phyloP scores from a whole-genome alignment of 139 green algal genomes.

The Desmodesmus armatus region DNA sequence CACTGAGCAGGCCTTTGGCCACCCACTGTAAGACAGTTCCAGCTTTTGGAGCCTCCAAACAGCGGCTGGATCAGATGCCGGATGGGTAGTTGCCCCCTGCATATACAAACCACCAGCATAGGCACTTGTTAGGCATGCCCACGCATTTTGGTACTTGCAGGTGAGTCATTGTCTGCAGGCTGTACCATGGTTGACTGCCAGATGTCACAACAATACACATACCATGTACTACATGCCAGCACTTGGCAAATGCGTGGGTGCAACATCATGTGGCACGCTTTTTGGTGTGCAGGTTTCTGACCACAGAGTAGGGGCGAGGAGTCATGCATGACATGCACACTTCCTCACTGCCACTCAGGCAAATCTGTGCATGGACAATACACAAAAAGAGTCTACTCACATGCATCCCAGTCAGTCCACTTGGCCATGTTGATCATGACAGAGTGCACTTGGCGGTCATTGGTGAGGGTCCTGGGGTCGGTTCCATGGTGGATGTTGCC shows the following conservation, averaged over 20 bases:
- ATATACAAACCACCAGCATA: neutral
- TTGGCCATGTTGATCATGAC: neutral
- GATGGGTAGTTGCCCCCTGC: neutral
- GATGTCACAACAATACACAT: neutral
- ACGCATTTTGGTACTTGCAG: too few relatives aligned
- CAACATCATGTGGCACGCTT: neutral
- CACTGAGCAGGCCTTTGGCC: neutral
- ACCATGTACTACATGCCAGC: neutral
- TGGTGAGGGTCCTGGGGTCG: neutral
- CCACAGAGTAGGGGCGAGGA: neutral
- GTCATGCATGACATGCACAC: neutral
- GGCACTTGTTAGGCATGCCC: neutral
- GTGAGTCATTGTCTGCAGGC: neutral
- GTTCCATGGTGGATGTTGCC: too few relatives aligned
- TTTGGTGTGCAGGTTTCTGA: neutral
- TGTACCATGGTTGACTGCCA: neutral
- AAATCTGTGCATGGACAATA: neutral
- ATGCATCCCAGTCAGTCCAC: neutral
- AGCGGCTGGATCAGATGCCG: neutral
- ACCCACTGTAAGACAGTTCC: neutral
- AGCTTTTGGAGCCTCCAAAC: too few relatives aligned
- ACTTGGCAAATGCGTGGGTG: neutral
- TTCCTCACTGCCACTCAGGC: neutral
- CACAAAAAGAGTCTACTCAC: neutral
- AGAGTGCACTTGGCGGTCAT: neutral